Percentiles rank a stretch among this genome's conserved stretches.
These are phyloP conservation scores for Fraxinus nigra DNA, from an alignment of 305 asterid genomes.

Conservation along the genomic window DNA sequence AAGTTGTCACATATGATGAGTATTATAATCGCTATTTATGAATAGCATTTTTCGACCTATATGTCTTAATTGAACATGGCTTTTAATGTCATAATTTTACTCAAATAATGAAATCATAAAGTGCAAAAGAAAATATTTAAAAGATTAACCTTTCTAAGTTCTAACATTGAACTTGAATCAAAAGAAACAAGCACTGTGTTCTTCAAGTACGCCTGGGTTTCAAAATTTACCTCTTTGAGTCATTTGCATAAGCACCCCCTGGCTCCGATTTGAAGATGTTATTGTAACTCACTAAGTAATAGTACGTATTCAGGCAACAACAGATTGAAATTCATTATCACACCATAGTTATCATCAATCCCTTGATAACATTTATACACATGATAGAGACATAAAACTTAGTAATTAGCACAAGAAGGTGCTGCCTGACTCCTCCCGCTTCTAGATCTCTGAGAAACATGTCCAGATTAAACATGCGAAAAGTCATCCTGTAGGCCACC, in stretches of 20 bases:
- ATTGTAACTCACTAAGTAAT: not conserved
- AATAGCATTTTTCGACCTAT: too few relatives aligned
- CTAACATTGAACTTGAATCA: not conserved
- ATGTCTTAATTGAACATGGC: too few relatives aligned
- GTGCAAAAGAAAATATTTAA: not conserved
- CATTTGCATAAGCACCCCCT: not conserved
- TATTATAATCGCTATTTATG: too few relatives aligned
- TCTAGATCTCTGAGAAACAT: not conserved
- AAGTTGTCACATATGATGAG: too few relatives aligned
- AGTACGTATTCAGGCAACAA: not conserved
- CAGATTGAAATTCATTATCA: not conserved
- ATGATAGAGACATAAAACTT: not conserved
- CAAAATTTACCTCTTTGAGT: not conserved
- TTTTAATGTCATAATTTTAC: not conserved
- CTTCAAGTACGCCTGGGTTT: not conserved
- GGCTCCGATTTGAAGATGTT: not conserved
- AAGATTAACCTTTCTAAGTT: not conserved
- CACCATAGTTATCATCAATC: not conserved
- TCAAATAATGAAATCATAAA: not conserved
- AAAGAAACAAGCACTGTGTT: not conserved
- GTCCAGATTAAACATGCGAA: not conserved
- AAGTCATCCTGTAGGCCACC: not conserved
- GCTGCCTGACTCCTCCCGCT: not conserved
- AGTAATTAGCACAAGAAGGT: not conserved
- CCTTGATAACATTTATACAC: not conserved